A percentile compares a stretch with the other conserved stretches of the same genome.
phyloP scores from a whole-genome alignment of 306 rosid genomes.

The Cyclanthera cordifolia region DNA sequence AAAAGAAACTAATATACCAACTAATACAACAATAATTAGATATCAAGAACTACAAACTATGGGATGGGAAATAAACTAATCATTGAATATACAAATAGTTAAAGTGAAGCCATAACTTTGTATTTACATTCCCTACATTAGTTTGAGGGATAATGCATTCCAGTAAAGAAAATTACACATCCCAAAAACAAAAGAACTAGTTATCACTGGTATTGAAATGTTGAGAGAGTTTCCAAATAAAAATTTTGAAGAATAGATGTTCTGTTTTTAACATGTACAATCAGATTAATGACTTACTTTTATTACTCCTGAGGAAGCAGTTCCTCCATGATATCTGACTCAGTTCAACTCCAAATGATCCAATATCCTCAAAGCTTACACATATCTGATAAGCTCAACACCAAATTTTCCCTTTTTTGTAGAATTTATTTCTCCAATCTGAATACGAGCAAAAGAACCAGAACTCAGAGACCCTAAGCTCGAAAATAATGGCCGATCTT shows the following conservation, averaged over 20 bases:
- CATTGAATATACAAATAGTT: neutral
- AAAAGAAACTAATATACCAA: neutral
- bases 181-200: neutral
- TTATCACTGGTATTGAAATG: neutral
- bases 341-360: neutral
- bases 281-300: neutral
- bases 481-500: too few relatives aligned
- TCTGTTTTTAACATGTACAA: neutral
- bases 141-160: neutral
- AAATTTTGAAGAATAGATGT: neutral
- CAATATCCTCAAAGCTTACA: constrained; percentile 22
- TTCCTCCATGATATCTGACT: neutral
- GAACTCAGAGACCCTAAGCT: neutral
- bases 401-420: constrained; percentile 84
- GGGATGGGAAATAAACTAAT: neutral
- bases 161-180: neutral
- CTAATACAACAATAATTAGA: neutral
- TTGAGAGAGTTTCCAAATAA: constrained; percentile 4
- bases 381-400: constrained; percentile 60
- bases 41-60: neutral
- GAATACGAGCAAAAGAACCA: constrained; percentile 17
- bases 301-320: neutral
- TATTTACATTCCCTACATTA: neutral
- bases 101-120: neutral
- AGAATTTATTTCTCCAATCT: constrained; percentile 75